Percentiles rank a stretch among this genome's conserved stretches.
These are phyloP conservation scores for Spathaspora girioi DNA, from an alignment of 805 yeast genomes.

Conservation along the genomic window DNA sequence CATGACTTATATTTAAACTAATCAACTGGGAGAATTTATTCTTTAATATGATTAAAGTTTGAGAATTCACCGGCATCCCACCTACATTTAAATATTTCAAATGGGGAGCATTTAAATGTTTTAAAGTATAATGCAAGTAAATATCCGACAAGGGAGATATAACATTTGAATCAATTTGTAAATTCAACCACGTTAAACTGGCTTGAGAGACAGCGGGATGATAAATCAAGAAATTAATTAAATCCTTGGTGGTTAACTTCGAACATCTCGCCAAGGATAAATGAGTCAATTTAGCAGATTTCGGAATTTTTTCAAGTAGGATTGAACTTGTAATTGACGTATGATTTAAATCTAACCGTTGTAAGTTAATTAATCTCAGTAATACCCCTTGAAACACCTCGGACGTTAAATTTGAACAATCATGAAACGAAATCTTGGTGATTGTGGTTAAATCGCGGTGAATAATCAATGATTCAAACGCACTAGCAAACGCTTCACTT, in stretches of 20 bases:
- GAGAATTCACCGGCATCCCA: constrained; percentile 54
- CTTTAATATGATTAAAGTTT: constrained; percentile 35
- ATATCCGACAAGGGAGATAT: constrained; percentile 54
- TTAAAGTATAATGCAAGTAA: constrained; percentile 44
- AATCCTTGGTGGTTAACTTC: constrained; percentile 66
- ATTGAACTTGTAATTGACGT: constrained; percentile 71
- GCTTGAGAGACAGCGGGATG: constrained; percentile 60
- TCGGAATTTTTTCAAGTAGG: constrained; percentile 48
- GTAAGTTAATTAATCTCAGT: constrained; percentile 52
- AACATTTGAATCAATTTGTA: constrained; percentile 61
- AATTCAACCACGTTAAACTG: constrained; percentile 60
- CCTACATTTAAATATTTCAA: constrained; percentile 56
- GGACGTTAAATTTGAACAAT: constrained; percentile 73
- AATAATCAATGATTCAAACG: constrained; percentile 46
- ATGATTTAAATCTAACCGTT: constrained; percentile 75
- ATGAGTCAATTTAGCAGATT: constrained; percentile 63
- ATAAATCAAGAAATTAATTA: constrained; percentile 62
- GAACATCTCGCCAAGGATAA: constrained; percentile 57
- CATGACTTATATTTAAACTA: constrained; percentile 41
- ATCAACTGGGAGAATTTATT: constrained; percentile 37
- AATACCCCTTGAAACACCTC: constrained; percentile 54
- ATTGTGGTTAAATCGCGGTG: constrained; percentile 11
- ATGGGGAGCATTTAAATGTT: constrained; percentile 41
- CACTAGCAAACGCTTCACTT: constrained; percentile 55
- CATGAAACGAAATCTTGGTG: constrained; percentile 71